Conservation (phyloP, 2,329 filamentous ascomycete species). For the Penicillium sp. region DNA sequence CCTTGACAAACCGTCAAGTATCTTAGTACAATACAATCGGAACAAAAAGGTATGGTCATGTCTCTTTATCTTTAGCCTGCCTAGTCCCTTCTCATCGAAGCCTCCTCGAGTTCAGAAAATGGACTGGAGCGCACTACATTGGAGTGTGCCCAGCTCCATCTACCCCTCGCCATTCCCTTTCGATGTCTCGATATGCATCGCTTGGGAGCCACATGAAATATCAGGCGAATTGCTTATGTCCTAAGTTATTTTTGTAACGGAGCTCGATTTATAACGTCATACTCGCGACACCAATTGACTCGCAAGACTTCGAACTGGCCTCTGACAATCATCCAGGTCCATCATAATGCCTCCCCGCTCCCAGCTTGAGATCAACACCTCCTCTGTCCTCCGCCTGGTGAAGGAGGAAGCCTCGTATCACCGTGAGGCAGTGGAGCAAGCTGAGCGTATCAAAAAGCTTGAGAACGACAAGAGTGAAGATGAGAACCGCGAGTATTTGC, state of each 20-base stretch:
- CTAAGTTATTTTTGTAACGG: not conserved
- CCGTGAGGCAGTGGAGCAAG: conserved; percentile 77
- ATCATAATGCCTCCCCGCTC: conserved; percentile 72
- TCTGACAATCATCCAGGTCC: conserved; percentile 15
- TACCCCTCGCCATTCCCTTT: not conserved
- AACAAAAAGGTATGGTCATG: not conserved
- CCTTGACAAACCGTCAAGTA: not conserved
- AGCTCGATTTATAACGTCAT: conserved; percentile 2
- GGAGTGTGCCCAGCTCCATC: not conserved
- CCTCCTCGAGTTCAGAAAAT: not conserved
- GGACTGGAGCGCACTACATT: not conserved
- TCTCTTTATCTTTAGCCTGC: not conserved
- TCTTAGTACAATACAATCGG: not conserved
- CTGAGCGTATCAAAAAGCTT: conserved; percentile 69
- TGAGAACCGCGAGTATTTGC: conserved; percentile 73
- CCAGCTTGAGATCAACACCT: conserved; percentile 80
- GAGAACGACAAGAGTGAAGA: conserved; percentile 67
- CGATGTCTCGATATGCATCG: not conserved
- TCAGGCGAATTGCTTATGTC: too few relatives aligned
- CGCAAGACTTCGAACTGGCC: not conserved
- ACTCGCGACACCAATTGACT: not conserved
- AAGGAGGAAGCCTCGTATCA: conserved; percentile 93
- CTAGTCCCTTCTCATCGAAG: not conserved
- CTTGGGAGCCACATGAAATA: not conserved
- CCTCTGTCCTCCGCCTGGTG: conserved; percentile 77